Percentiles rank a stretch among this genome's conserved stretches.
Conservation (phyloP, 495 filamentous ascomycete genomes). For the Xylaria palmicola region DNA sequence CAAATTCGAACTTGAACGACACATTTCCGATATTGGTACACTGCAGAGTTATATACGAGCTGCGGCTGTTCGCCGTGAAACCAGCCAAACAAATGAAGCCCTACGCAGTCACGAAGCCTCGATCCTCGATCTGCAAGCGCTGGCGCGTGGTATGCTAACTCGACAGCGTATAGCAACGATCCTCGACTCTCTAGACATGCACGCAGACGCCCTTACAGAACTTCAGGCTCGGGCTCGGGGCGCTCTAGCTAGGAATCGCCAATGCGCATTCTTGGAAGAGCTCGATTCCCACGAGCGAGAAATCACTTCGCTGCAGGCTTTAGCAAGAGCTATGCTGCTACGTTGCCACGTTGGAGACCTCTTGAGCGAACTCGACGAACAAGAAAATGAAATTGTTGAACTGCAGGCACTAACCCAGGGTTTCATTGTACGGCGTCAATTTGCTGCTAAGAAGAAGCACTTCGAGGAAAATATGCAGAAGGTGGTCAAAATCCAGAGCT, state of each 20-base stretch:
- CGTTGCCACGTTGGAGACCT: slow-evolving; percentile 67
- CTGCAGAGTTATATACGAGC: slow-evolving; percentile 45
- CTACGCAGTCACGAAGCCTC: slow-evolving; percentile 40
- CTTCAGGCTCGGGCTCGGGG: slow-evolving; percentile 76
- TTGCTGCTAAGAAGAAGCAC: slow-evolving; percentile 80
- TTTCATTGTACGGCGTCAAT: slow-evolving; percentile 67
- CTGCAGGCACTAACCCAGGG: slow-evolving; percentile 77
- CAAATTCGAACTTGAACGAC: slow-evolving; percentile 38
- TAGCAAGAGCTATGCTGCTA: slow-evolving; percentile 75
- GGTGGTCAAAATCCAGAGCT: slow-evolving; percentile 97
- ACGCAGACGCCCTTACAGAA: slow-evolving; percentile 56
- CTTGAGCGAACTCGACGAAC: slow-evolving; percentile 72
- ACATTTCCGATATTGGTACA: slow-evolving; percentile 32
- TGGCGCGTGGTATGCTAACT: slow-evolving; percentile 54
- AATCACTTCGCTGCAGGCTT: slow-evolving; percentile 66
- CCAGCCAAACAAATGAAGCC: slow-evolving; percentile 41
- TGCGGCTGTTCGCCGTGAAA: slow-evolving; percentile 47
- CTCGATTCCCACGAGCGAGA: slow-evolving; percentile 57
- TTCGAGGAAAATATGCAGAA: slow-evolving; percentile 98
- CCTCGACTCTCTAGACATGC: slow-evolving; percentile 56
- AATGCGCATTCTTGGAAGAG: slow-evolving; percentile 52
- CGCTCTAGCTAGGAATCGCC: slow-evolving; percentile 52
- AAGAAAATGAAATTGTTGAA: slow-evolving; percentile 71
- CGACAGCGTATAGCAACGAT: slow-evolving; percentile 47
- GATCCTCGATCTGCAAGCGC: slow-evolving; percentile 45